Percentiles rank a stretch among this genome's conserved stretches.
phyloP scores from a whole-genome alignment of 805 yeast species.

The Millerozyma miso region DNA sequence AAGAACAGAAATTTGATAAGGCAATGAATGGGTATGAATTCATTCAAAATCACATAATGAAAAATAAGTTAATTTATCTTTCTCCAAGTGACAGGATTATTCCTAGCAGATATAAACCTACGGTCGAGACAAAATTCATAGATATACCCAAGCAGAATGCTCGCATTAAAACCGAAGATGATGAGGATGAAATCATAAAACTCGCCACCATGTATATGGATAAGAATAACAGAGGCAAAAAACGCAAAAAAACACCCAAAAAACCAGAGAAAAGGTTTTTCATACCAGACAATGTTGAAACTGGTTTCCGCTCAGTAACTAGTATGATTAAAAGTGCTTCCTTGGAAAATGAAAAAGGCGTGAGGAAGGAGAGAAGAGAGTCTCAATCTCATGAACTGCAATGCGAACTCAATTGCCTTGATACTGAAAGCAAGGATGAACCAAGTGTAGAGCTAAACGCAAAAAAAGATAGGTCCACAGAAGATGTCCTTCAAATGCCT shows the following conservation, averaged over 20 bases:
- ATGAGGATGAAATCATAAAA: constrained; percentile 61
- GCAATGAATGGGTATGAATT: constrained; percentile 81
- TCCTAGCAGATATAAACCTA: constrained; percentile 55
- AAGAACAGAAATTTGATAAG: constrained; percentile 70
- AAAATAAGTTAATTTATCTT: constrained; percentile 40
- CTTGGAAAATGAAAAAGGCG: background rate
- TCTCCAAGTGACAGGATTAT: constrained; percentile 60
- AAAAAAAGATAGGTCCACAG: background rate
- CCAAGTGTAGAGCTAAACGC: background rate
- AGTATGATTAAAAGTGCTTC: constrained; percentile 30
- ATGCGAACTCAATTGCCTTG: background rate
- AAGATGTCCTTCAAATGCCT: background rate
- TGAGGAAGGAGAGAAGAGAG: background rate
- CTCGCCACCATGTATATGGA: constrained; percentile 63
- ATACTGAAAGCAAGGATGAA: background rate
- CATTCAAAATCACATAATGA: constrained; percentile 67
- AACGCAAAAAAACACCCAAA: constrained; percentile 9
- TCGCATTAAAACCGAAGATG: constrained; percentile 51
- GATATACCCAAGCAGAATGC: constrained; percentile 69
- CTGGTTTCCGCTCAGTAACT: constrained; percentile 58
- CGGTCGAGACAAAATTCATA: constrained; percentile 51
- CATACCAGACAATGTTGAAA: constrained; percentile 69
- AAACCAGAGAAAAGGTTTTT: constrained; percentile 45
- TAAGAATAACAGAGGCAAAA: constrained; percentile 9
- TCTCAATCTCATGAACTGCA: background rate